Evolutionary conservation across 2,329 filamentous ascomycete species (phyloP).

Genomic region (Davidsoniella neocaledoniae): DNA sequence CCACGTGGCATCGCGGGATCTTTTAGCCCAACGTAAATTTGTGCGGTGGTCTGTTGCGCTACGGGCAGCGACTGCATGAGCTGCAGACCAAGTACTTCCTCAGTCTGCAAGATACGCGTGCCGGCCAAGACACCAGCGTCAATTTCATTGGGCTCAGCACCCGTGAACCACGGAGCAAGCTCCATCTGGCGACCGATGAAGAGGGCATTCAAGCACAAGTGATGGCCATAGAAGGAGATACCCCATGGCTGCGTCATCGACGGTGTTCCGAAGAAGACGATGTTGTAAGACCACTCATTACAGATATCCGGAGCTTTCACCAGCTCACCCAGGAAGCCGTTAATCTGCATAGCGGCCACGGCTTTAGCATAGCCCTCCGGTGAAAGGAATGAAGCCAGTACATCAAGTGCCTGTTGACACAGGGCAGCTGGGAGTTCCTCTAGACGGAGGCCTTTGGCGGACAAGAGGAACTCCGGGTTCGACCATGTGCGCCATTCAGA

Average conservation of each 20-base stretch:
- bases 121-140: conserved; percentile 46
- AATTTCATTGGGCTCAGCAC: conserved; percentile 63
- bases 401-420: conserved; percentile 32
- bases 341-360: conserved; percentile 52
- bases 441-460: conserved; percentile 51
- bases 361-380: conserved; percentile 58
- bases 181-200: conserved; percentile 48
- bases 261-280: conserved; percentile 50
- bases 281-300: conserved; percentile 65
- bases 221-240: conserved; percentile 62
- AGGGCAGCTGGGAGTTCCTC: conserved; percentile 35
- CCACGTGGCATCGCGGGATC: conserved; percentile 50
- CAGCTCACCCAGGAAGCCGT: conserved; percentile 56
- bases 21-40: conserved; percentile 40
- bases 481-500: conserved; percentile 54
- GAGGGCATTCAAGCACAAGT: conserved; percentile 57
- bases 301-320: conserved; percentile 44
- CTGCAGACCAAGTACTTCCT: conserved; percentile 46
- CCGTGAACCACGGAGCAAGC: conserved; percentile 60
- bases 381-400: conserved; percentile 44
- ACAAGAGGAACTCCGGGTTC: conserved; percentile 58
- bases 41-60: conserved; percentile 31
- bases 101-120: conserved; percentile 46
- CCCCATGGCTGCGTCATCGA: conserved; percentile 47
- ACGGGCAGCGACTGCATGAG: conserved; percentile 48